Conservation (phyloP, 2,329 filamentous ascomycete genomes). For the Fusarium sp. region DNA sequence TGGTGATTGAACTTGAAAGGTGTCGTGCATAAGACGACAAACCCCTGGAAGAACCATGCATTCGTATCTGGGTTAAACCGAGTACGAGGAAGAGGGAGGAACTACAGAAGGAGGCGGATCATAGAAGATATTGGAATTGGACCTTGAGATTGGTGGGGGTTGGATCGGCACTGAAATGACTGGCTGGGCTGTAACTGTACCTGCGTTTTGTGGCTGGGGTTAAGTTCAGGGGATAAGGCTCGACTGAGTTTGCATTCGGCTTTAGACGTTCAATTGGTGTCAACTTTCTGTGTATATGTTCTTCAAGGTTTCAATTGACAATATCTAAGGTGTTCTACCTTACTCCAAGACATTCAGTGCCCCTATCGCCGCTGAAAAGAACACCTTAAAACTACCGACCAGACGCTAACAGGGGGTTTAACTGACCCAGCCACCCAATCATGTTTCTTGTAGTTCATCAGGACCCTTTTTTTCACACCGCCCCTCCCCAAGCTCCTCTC, state of each 20-base stretch:
- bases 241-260: neutral
- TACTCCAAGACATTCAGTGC: constrained; percentile 21
- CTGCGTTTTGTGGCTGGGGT: constrained; percentile 37
- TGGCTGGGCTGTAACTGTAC: constrained; percentile 19
- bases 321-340: constrained; percentile 6
- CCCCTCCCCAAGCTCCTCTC: constrained; percentile 39
- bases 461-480: constrained; percentile 38
- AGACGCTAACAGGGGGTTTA: constrained; percentile 29
- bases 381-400: constrained; percentile 37
- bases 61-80: constrained; percentile 20
- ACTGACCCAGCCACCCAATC: constrained; percentile 19
- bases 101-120: constrained; percentile 7
- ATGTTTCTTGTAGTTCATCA: neutral
- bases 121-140: constrained; percentile 4
- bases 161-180: constrained; percentile 29
- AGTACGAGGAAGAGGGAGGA: constrained; percentile 23
- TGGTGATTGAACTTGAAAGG: constrained; percentile 5
- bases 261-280: neutral
- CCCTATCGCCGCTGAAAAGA: constrained; percentile 27
- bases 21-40: constrained; percentile 31
- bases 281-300: neutral
- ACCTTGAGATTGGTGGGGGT: constrained; percentile 31
- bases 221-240: constrained; percentile 5
- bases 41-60: constrained; percentile 10
- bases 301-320: neutral